These are phyloP conservation scores for Polygonum aviculare DNA, from an alignment of 148 eudicot genomes.

Conservation along the genomic window DNA sequence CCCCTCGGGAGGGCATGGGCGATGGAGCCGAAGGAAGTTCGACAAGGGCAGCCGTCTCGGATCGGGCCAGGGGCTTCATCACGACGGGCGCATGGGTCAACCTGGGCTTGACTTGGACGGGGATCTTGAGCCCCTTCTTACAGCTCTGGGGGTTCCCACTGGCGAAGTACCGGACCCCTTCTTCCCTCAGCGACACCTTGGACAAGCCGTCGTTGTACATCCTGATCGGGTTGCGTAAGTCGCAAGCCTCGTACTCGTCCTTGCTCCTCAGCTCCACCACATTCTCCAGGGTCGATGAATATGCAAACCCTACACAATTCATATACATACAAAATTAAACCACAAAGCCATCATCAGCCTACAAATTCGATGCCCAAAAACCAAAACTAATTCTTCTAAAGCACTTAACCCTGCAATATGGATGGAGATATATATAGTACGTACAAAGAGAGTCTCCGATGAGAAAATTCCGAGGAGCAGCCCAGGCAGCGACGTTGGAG, in stretches of 20 bases:
- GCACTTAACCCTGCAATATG: no score
- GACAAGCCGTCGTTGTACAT: slow-evolving; percentile 53
- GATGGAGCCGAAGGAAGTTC: not conserved
- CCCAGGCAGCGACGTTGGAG: slow-evolving; percentile 47
- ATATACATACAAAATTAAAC: no score
- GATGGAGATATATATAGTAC: no score
- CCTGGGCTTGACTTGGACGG: slow-evolving; percentile 40
- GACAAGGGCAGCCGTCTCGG: slow-evolving; percentile 1
- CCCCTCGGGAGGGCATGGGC: not conserved
- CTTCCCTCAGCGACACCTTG: slow-evolving; percentile 33
- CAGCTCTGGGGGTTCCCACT: slow-evolving; percentile 53
- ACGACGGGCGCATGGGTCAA: slow-evolving; percentile 5
- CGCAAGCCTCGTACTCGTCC: slow-evolving; percentile 56
- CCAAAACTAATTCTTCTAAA: no score
- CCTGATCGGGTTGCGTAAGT: slow-evolving; percentile 53
- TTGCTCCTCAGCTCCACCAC: slow-evolving; percentile 53
- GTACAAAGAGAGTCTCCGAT: slow-evolving; percentile 70
- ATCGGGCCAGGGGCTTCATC: slow-evolving; percentile 4
- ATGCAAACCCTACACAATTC: slow-evolving; percentile 47
- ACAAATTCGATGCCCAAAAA: no score
- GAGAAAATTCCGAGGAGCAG: slow-evolving; percentile 33
- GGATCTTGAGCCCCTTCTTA: slow-evolving; percentile 63
- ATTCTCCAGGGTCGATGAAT: slow-evolving; percentile 47
- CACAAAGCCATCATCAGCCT: no score
- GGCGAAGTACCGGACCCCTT: slow-evolving; percentile 70